Evolutionary conservation across 345 rosid genomes (phyloP), one percentile per base, ranked within the genome.

Genomic region (Durio zibethinus): DNA sequence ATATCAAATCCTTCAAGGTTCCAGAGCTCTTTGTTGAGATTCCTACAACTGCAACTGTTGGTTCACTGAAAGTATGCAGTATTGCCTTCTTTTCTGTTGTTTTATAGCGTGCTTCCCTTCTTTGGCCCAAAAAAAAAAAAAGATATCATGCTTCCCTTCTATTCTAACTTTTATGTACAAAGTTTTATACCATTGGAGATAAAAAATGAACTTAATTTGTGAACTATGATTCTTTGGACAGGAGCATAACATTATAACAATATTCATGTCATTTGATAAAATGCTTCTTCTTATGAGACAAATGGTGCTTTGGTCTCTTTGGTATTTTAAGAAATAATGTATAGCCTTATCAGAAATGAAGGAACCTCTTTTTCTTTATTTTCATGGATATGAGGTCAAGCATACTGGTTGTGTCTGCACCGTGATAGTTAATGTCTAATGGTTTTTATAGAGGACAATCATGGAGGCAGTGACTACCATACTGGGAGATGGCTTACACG

Each of bases 1-100:
- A 69, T 53, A 85, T 82, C 18, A 85, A 78, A 57, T 80, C 85
- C 36, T 74, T 85, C 72, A 76, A 70, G 72, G 82, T 82, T 68
- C 88, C 78, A 0, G 81, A 85, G 63, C 84, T 85, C 68, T 74
- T 76, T 27, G 64, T 85, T 65, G 88, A 85, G 74, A 80, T 85
- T 68, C 82, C 83, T 43, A 80, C 76, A 15, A 80, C 80, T 31
- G 82, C 85, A 7, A 82, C 85, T 40, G 79, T 82, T 62, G 85
- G 85, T 68, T 85, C 84, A 15, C 63, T 83, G 77, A 83, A 85
- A 83, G 88, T 85, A 54, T 40, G 29, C 23, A 12, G 31, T 33
- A 60, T 9, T 80, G 38, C 76, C 20, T 67, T 29, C 10, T 21
- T 53, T 65, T 7, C 60, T 18, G 11, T 50, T 76, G 27, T 45